These are phyloP conservation scores for Neofusicoccum ribis DNA, from an alignment of 2,329 filamentous ascomycete species.

Conservation along the genomic window DNA sequence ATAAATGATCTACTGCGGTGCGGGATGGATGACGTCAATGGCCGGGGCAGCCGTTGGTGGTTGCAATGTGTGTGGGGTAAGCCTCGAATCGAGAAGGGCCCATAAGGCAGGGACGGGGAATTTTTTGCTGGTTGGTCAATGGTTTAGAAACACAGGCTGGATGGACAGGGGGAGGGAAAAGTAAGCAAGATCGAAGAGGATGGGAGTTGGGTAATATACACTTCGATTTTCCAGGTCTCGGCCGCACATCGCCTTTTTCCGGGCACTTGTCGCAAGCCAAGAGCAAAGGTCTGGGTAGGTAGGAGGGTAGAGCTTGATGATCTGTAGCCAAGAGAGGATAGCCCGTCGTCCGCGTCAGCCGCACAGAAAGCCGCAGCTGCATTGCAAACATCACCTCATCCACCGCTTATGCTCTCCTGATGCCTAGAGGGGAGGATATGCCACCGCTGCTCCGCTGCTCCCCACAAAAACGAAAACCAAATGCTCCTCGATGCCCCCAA, in stretches of 20 bases:
- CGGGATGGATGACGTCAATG: conserved; percentile 13
- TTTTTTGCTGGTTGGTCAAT: background rate
- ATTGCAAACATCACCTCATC: conserved; percentile 9
- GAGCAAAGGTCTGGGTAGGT: background rate
- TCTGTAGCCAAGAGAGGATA: background rate
- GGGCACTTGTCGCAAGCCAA: conserved; percentile 8
- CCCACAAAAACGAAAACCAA: background rate
- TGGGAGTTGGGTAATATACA: conserved; percentile 5
- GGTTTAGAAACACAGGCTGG: background rate
- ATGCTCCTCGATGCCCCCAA: background rate
- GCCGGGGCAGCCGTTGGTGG: background rate
- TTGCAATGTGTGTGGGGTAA: background rate
- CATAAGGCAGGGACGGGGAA: background rate
- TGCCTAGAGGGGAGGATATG: background rate
- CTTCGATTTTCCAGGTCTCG: background rate
- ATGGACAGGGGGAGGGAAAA: background rate
- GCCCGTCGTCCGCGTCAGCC: background rate
- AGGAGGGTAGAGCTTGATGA: background rate
- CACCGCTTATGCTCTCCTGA: conserved; percentile 6
- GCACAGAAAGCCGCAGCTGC: background rate
- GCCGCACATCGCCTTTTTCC: background rate
- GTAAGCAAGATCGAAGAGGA: background rate
- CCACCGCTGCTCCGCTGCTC: background rate
- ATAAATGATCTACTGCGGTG: background rate
- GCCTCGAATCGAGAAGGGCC: background rate